Percentiles rank a stretch among this genome's conserved stretches.
Evolutionary conservation across 2,329 filamentous ascomycete species (phyloP).

Genomic region (Pestalotiopsis sp.): DNA sequence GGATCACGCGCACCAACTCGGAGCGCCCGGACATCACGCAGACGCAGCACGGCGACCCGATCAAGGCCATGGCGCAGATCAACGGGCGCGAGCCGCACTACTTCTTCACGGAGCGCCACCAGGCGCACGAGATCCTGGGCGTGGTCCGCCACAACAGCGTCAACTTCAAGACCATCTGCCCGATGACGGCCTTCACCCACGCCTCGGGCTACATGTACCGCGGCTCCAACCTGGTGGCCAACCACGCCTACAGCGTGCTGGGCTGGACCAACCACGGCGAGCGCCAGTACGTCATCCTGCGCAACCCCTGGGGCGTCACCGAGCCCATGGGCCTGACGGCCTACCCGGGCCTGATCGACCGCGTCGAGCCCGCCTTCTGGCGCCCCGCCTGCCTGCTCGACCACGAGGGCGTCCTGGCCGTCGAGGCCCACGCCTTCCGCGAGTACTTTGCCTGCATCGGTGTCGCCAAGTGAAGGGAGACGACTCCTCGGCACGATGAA

Average conservation of each 20-base stretch:
- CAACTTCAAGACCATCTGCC: constrained; percentile 46
- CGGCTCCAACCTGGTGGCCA: constrained; percentile 46
- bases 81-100: constrained; percentile 41
- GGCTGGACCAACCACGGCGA: constrained; percentile 38
- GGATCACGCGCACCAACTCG: constrained; percentile 36
- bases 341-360: constrained; percentile 42
- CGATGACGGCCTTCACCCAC: constrained; percentile 44
- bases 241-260: constrained; percentile 48
- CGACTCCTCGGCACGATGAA: not conserved
- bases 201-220: constrained; percentile 39
- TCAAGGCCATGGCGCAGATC: constrained; percentile 49
- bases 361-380: constrained; percentile 40
- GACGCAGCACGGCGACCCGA: constrained; percentile 42
- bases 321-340: constrained; percentile 43
- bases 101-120: constrained; percentile 36
- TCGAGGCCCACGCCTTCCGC: constrained; percentile 39
- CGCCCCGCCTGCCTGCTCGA: constrained; percentile 39
- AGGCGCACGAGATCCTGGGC: constrained; percentile 36
- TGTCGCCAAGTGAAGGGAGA: constrained; percentile 25
- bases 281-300: constrained; percentile 44
- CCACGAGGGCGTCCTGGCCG: constrained; percentile 38
- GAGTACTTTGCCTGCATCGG: constrained; percentile 38
- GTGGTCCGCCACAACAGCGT: constrained; percentile 42
- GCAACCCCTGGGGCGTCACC: constrained; percentile 48
- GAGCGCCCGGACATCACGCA: constrained; percentile 45